Evolutionary conservation across 129 eudicot genomes (phyloP), one percentile per base, ranked within the genome.

Genomic region (Arctium minus): DNA sequence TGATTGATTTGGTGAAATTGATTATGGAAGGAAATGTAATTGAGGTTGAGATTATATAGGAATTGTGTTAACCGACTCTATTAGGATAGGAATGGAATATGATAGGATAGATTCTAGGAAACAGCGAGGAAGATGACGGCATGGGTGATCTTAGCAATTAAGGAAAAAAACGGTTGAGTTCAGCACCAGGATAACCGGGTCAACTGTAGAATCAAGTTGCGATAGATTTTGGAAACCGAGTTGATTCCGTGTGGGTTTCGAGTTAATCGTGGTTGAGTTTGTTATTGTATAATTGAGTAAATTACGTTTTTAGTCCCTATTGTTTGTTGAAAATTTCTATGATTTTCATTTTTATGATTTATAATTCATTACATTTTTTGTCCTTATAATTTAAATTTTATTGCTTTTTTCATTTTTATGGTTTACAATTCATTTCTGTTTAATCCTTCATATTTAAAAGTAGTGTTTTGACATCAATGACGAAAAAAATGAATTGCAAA

Each of bases 161-260:
- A 77, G 82, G 77, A 13, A 82, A 9, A 50, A 29, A 37, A 71
- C 78, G 79, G 77, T 64, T 53, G 65, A 68, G 36, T 17, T 35
- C 29, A 71, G 22, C 17, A 18, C 27, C 8, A 33, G 1, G 1
- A 33, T 9, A 36, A 22, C 3, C 69, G 53, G 70, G 83, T 81
- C 80, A 82, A 82, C 73, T 11, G 1, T 74, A 1, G 37, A 48
- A 4, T 10, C 37, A 39, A 38, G 75, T 82, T 82, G 60, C 39
- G 3, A n/a, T 44, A 1, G 56, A 35, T 44, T 36, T 77, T 15
- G 12, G 18, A 67, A 71, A 70, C 65, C 86, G 86, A 83, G 86
- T 83, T 29, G 77, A 77, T 33, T 70, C 15, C 86, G 86, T 78
- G 86, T 83, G 78, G 73, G 72, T 83, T 76, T 40, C 37, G 73